Percentiles rank a stretch among this genome's conserved stretches.
Evolutionary conservation across 495 filamentous ascomycete species (phyloP).

Genomic region (Apiosordaria backusii): DNA sequence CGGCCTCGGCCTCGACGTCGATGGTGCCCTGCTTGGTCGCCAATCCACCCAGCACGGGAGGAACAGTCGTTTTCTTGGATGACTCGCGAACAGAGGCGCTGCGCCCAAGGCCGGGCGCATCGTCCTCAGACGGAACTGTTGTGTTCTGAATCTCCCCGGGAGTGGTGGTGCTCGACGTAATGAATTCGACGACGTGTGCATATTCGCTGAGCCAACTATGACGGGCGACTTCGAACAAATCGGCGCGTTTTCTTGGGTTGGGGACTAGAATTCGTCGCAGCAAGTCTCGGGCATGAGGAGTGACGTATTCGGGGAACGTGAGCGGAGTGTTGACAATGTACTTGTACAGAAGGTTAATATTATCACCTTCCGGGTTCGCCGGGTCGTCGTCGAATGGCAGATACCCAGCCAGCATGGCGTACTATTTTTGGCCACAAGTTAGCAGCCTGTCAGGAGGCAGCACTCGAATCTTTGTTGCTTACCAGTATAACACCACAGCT

Average conservation of each 20-base stretch:
- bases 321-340: slow-evolving; percentile 98
- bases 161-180: slow-evolving; percentile 91
- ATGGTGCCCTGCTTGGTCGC: slow-evolving; percentile 71
- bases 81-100: slow-evolving; percentile 92
- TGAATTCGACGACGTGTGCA: slow-evolving; percentile 88
- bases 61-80: slow-evolving; percentile 57
- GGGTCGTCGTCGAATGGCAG: slow-evolving; percentile 99
- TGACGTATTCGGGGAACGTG: slow-evolving; percentile 98
- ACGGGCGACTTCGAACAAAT: slow-evolving; percentile 94
- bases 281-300: slow-evolving; percentile 91
- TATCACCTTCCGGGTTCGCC: slow-evolving; percentile 97
- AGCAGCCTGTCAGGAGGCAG: slow-evolving; percentile 19
- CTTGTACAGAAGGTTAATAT: slow-evolving; percentile 98
- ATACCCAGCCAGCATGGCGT: slow-evolving; percentile 98
- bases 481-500: slow-evolving; percentile 98
- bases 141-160: slow-evolving; percentile 80
- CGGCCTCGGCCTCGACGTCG: slow-evolving; percentile 61
- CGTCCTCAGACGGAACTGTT: slow-evolving; percentile 64
- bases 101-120: slow-evolving; percentile 61
- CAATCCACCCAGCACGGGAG: slow-evolving; percentile 62
- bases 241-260: slow-evolving; percentile 88
- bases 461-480: slow-evolving; percentile 39
- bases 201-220: slow-evolving; percentile 99
- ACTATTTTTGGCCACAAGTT: slow-evolving; percentile 52
- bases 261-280: slow-evolving; percentile 93